Conservation (phyloP, 2,329 filamentous ascomycete species). For the Penicillium paneum region DNA sequence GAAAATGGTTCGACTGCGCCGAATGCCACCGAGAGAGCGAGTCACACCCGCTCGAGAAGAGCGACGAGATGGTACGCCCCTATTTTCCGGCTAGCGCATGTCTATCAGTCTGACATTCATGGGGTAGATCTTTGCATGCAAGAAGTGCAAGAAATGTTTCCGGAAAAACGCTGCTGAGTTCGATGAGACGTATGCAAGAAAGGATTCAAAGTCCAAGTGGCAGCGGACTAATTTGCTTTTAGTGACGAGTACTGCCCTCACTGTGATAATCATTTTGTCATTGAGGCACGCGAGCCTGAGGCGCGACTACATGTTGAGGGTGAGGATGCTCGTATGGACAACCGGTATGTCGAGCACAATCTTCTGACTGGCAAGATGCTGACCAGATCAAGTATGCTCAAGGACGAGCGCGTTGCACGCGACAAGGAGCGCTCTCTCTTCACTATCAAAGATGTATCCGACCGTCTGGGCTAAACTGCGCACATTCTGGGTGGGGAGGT, state of each 20-base stretch:
- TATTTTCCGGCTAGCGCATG: neutral
- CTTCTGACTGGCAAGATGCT: constrained; percentile 5
- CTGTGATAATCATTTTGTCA: constrained; percentile 97
- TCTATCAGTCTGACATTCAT: constrained; percentile 21
- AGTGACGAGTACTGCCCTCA: constrained; percentile 98
- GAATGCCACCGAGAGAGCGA: constrained; percentile 87
- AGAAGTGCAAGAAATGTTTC: constrained; percentile 98
- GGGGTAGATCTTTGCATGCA: constrained; percentile 73
- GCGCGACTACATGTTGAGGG: constrained; percentile 82
- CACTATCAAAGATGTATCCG: constrained; percentile 69
- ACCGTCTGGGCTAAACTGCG: constrained; percentile 65
- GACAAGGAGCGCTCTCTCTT: constrained; percentile 66
- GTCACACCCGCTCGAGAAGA: constrained; percentile 70
- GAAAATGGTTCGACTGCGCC: constrained; percentile 98
- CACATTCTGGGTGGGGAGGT: neutral
- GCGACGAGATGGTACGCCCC: constrained; percentile 68
- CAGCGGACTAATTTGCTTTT: constrained; percentile 2
- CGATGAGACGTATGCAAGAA: constrained; percentile 64
- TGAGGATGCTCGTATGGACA: constrained; percentile 81
- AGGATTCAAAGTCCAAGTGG: neutral
- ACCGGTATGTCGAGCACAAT: constrained; percentile 47
- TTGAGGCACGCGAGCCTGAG: constrained; percentile 83
- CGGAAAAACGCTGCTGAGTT: constrained; percentile 89
- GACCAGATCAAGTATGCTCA: constrained; percentile 66
- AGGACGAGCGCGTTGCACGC: constrained; percentile 72